phyloP scores from a whole-genome alignment of 1,284 basidiomycete species.

The Rugosomyces carneus region DNA sequence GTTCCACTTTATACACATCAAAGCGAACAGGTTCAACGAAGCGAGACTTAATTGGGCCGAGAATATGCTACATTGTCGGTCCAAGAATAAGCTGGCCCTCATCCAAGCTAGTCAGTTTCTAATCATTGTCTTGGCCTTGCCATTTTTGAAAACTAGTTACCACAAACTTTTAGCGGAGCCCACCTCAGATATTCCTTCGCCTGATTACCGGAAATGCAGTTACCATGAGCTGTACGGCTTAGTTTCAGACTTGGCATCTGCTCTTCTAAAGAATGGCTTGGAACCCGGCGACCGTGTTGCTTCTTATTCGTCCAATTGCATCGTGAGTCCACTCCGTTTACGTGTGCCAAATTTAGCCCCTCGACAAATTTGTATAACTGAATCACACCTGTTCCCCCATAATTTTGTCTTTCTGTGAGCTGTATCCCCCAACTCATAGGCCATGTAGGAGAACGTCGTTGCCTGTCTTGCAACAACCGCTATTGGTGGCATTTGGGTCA shows the following conservation, averaged over 20 bases:
- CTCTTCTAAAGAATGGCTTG: conserved; percentile 56
- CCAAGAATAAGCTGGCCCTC: conserved; percentile 59
- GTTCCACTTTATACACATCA: conserved; percentile 14
- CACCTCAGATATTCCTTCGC: conserved; percentile 39
- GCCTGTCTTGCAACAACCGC: conserved; percentile 74
- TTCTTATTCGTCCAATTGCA: conserved; percentile 77
- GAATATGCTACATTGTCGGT: conserved; percentile 69
- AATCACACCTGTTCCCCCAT: neutral
- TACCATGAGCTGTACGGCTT: conserved; percentile 58
- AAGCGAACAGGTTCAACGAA: conserved; percentile 40
- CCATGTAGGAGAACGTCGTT: conserved; percentile 58
- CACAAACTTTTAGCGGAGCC: conserved; percentile 49
- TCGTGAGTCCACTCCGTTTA: conserved; percentile 39
- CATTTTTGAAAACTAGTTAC: conserved; percentile 14
- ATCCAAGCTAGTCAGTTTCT: conserved; percentile 63
- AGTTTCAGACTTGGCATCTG: conserved; percentile 59
- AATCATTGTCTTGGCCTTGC: conserved; percentile 4
- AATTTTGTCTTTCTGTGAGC: conserved; percentile 3
- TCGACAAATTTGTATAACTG: neutral
- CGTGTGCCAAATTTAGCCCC: conserved; percentile 6
- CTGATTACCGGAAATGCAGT: conserved; percentile 43
- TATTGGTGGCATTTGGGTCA: conserved; percentile 76
- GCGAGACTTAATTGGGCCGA: conserved; percentile 82
- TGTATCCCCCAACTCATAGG: neutral
- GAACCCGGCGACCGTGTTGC: conserved; percentile 71